Conservation (phyloP, 257 asterid species). For the Solanum okadae region DNA sequence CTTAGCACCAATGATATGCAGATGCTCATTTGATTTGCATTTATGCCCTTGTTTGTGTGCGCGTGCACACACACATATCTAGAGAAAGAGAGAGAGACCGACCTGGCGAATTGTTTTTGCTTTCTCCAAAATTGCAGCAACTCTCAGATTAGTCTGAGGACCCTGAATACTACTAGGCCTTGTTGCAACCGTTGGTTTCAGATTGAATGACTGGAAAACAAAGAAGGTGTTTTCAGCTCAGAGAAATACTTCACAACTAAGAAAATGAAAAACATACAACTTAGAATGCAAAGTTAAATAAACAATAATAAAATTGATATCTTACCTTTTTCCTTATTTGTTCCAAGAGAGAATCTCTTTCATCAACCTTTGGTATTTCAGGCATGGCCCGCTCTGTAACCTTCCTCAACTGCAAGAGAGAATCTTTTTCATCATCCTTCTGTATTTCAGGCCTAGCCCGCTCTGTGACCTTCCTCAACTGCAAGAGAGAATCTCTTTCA, state of each 20-base stretch:
- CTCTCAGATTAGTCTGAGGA: constrained; percentile 66
- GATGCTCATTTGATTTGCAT: neutral
- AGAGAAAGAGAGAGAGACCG: constrained; percentile 3
- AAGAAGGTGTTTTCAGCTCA: constrained; percentile 14
- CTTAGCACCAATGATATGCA: neutral
- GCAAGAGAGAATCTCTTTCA: constrained; percentile 67
- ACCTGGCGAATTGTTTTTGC: constrained; percentile 95
- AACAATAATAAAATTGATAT: neutral
- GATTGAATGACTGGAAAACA: constrained; percentile 64
- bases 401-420: constrained; percentile 28
- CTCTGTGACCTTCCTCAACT: constrained; percentile 27
- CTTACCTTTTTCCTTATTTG: constrained; percentile 81
- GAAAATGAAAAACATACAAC: neutral
- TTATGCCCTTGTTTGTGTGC: neutral
- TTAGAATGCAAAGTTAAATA: neutral
- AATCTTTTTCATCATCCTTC: constrained; percentile 32
- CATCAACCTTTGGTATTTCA: constrained; percentile 44
- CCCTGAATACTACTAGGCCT: constrained; percentile 64
- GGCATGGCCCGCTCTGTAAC: constrained; percentile 51
- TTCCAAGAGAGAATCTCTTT: constrained; percentile 42
- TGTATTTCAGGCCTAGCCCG: constrained; percentile 33
- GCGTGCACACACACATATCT: neutral
- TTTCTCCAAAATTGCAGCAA: constrained; percentile 80
- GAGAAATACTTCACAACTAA: neutral
- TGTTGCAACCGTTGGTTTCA: constrained; percentile 58